A percentile compares a stretch with the other conserved stretches of the same genome.
phyloP scores from a whole-genome alignment of 805 yeast genomes.

The Candida corydali region DNA sequence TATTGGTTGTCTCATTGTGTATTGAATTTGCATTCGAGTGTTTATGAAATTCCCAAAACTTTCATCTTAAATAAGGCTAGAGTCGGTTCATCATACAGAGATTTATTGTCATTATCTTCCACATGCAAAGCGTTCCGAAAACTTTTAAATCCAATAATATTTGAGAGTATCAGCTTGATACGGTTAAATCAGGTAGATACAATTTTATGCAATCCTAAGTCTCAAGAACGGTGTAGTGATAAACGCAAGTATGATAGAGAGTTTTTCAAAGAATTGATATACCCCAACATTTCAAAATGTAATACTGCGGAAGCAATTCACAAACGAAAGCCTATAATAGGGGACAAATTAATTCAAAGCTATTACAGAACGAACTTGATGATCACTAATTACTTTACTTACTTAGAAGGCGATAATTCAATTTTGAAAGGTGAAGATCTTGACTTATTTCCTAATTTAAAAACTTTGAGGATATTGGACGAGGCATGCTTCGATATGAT shows the following conservation, averaged over 20 bases:
- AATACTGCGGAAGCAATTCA: conserved; percentile 15
- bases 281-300: conserved; percentile 14
- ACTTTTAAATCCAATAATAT: conserved; percentile 17
- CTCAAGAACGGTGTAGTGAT: conserved; percentile 18
- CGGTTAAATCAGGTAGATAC: conserved; percentile 25
- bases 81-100: conserved; percentile 9
- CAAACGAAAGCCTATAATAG: conserved; percentile 12
- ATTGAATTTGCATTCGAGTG: conserved; percentile 3
- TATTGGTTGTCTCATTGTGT: conserved; percentile 13
- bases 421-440: conserved; percentile 14
- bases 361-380: conserved; percentile 14
- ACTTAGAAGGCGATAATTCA: conserved; percentile 21
- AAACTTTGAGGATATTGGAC: conserved; percentile 19
- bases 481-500: not conserved
- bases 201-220: conserved; percentile 17
- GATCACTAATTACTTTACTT: conserved; percentile 15
- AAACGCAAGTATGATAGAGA: conserved; percentile 13
- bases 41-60: not conserved
- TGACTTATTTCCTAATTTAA: conserved; percentile 16
- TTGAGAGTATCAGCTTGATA: conserved; percentile 20
- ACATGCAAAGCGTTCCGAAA: conserved; percentile 21
- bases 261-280: conserved; percentile 18
- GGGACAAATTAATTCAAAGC: conserved; percentile 13
- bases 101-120: conserved; percentile 17
- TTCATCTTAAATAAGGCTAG: conserved; percentile 10